A percentile compares a stretch with the other conserved stretches of the same genome.
Conservation (phyloP, 2,329 filamentous ascomycete genomes). For the Microdochium trichocladiopsis region DNA sequence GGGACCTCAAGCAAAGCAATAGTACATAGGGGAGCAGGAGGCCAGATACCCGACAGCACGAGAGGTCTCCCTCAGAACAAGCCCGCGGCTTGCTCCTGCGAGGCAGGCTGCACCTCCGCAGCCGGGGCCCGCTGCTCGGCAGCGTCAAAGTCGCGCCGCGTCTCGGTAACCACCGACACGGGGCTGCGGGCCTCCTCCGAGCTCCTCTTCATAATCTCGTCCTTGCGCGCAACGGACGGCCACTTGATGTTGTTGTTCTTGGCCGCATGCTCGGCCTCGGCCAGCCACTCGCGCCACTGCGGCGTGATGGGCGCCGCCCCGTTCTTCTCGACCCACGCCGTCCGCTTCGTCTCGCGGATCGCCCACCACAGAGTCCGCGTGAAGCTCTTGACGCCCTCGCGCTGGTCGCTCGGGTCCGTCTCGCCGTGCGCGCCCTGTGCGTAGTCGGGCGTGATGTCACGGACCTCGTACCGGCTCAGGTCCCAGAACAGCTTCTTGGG, state of each 20-base stretch:
- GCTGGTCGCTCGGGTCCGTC: slow-evolving; percentile 19
- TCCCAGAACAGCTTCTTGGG: slow-evolving; percentile 48
- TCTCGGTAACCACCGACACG: slow-evolving; percentile 8
- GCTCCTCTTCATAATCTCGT: slow-evolving; percentile 35
- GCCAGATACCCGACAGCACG: no score
- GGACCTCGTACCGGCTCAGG: slow-evolving; percentile 40
- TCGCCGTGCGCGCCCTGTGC: slow-evolving; percentile 24
- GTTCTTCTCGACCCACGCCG: slow-evolving; percentile 44
- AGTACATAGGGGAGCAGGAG: no score
- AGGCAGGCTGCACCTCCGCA: slow-evolving; percentile 7
- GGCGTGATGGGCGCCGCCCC: slow-evolving; percentile 43
- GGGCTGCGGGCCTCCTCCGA: slow-evolving; percentile 6
- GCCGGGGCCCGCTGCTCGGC: slow-evolving; percentile 12
- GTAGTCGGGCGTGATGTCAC: slow-evolving; percentile 32
- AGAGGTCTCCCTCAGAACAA: not conserved
- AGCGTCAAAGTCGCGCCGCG: slow-evolving; percentile 7
- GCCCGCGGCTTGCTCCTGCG: not conserved
- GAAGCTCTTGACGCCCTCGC: slow-evolving; percentile 38
- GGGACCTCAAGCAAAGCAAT: no score
- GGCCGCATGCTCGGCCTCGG: slow-evolving; percentile 36
- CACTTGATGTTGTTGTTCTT: slow-evolving; percentile 24
- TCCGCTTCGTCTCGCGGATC: slow-evolving; percentile 44
- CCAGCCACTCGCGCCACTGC: slow-evolving; percentile 48
- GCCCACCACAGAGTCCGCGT: slow-evolving; percentile 53
- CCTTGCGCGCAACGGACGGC: slow-evolving; percentile 40